Evolutionary conservation across 2,329 filamentous ascomycete species (phyloP), one percentile per base, ranked within the genome.

Genomic region (Fusarium nurragi): DNA sequence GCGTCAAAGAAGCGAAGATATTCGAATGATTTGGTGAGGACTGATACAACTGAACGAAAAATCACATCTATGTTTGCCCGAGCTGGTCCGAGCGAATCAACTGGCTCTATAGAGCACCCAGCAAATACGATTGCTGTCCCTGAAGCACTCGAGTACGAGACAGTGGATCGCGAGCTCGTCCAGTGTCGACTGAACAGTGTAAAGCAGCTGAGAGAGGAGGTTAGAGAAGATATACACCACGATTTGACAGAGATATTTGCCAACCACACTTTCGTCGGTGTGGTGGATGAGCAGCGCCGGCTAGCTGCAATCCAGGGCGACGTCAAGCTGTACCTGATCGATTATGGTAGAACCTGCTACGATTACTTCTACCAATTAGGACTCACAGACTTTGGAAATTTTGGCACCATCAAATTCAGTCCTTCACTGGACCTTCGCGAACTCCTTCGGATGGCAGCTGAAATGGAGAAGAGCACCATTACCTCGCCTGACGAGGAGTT

Each of bases 351-450:
- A 74, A 81, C 91, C 2, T 91, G 88, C 75, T 91, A 88, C 62
- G 94, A 98, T 71, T 96, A 94, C 76, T 96, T 98, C 76, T 99
- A 99, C 79, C 95, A 99, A 78, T 80, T 98, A 19, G 94, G 93
- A 0, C 84, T 99, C 32, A 97, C 93, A 0, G 93, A 99, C 73
- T 99, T 99, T 77, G 93, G 91, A 3, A 99, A 99, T 75, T 97
- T 97, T 72, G 95, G 95, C 4, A 77, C 83, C 21, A 93, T 99
- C 57, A 88, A 86, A 12, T 93, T 99, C 71, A 86, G 88, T 45
- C 91, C 93, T 3, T 85, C 93, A 0, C 84, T 97, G 1, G 83
- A 88, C 56, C 79, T 99, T 6, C 79, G 83, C 6, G 87, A 91
- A 54, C 77, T 98, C 7, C 83, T 99, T 14, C 79, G 80, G 13